These are phyloP conservation scores for Adenanthera pavonina DNA, from an alignment of 306 rosid genomes.

Conservation along the genomic window DNA sequence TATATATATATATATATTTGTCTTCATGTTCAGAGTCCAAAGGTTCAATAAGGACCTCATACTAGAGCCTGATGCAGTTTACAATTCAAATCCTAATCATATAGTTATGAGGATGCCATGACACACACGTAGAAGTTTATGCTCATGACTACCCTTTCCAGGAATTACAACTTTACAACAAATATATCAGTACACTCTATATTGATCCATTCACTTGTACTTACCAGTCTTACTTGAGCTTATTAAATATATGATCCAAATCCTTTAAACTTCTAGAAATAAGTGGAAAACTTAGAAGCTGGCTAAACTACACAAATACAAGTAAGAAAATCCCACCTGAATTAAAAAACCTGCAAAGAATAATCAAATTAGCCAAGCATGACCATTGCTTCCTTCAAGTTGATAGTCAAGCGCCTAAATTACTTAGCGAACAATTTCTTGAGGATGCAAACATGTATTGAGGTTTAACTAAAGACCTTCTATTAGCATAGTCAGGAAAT, in stretches of 20 bases:
- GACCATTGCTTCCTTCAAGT: background rate
- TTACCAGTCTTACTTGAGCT: background rate
- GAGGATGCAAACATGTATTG: background rate
- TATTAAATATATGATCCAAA: background rate
- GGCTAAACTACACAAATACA: background rate
- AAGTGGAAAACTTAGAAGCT: background rate
- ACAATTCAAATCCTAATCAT: constrained; percentile 9
- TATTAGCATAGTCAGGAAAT: background rate
- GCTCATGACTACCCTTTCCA: background rate
- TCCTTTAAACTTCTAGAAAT: background rate
- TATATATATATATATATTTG: too few relatives aligned
- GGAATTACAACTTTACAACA: constrained; percentile 33
- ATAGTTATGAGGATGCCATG: constrained; percentile 8
- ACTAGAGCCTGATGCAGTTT: background rate
- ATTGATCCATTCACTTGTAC: background rate
- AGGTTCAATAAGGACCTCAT: constrained; percentile 5
- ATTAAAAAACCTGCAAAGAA: background rate
- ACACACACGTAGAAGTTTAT: background rate
- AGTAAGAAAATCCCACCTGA: background rate
- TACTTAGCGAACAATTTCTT: background rate
- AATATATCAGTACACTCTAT: constrained; percentile 13
- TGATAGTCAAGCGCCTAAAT: background rate
- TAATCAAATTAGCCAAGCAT: background rate
- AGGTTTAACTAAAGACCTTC: background rate
- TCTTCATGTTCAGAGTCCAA: background rate